Base-by-base conservation (phyloP, 768 basidiomycete genomes). In the Xerocomellus dryophilus region DNA sequence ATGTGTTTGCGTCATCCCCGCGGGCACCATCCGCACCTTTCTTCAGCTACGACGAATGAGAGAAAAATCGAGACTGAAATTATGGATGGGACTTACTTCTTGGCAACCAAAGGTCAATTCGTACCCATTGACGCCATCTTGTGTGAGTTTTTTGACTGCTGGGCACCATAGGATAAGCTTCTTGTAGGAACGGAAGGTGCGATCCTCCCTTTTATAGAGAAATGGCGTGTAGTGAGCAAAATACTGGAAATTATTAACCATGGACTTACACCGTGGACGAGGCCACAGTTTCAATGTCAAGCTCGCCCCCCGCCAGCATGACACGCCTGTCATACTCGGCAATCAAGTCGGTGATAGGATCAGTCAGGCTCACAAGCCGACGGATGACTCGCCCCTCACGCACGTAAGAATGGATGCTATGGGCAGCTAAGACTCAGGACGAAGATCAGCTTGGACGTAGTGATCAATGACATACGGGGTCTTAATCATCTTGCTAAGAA, bases 1-100 rank as follows among this genome's bases (percentile, higher is more conserved):
- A 14, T 0, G 0, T 41, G 7, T 39, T 38, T 1, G 52, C 32
- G 7, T 65, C 61, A 6, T 65, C 61, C 2, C 57, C 54, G 1
- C 32, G 32, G 2, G 61, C 61, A 1, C 41, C 23, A 42, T 63
- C 54, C 2, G 53, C 48, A 7, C 61, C 63, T 38, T 46, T 53
- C 20, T 53, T 45, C n/a, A 63, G 25, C 61, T 65, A 36, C n/a
- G 31, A 34, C 3, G 39, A 17, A 41, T n/a, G 31, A 15, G 14
- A 38, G 36, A 17, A 10, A 9, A 6, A 32, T 23, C 23, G 5
- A 25, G 23, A 25, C 18, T 12, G 2, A 20, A 9, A 41, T 38
- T 5, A 23, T 8, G 11, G 14, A 29, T 5, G 7, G 2, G 5
- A 52, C 54, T 43, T 31, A 61, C 61, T 15, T 61, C 43, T 3